Evolutionary conservation across 495 filamentous ascomycete genomes (phyloP), one percentile per base, ranked within the genome.

Genomic region (Pseudotulostoma volvatum): DNA sequence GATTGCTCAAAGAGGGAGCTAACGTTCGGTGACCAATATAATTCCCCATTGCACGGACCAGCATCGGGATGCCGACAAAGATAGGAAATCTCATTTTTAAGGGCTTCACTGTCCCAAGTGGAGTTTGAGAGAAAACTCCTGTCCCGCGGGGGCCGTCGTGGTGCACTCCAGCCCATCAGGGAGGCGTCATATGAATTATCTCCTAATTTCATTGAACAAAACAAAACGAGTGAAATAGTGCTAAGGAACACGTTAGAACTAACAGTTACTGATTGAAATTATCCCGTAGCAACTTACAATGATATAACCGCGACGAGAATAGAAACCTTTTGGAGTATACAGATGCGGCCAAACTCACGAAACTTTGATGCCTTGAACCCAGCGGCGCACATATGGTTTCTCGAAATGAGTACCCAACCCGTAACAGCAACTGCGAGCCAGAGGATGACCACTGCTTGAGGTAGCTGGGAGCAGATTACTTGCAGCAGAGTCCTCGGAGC

Each of bases 111-210:
- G 16, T 60, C 53, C 46, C 59, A 52, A 42, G 55, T 66, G 16
- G 60, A 55, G 0, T 47, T 50, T 2, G 60, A 63, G 17, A 57
- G 39, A 17, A 66, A 53, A 36, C 60, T 64, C 17, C 48, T 54
- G 11, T 63, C 47, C 9, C 52, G 49, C 7, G 32, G 31, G 14
- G 45, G 33, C 15, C 32, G 39, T 16, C 40, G 48, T 18, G 41
- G 52, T 34, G 43, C 51, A 39, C 63, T 61, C 4, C 64, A 45
- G 1, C 60, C 59, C n/a, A 64, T 46, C 16, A 66, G 38, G 0
- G 62, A 66, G 0, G 62, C 47, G 23, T 61, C 59, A 28, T 64
- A 63, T 37, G 62, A 60, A 16, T 58, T 51, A 32, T 63, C 57
- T 33, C 59, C 61, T 19, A 64, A 46, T 41, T 64, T 54, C 32